Evolutionary conservation across 2,329 filamentous ascomycete species (phyloP), one percentile per base, ranked within the genome.

Genomic region (Rutstroemia sydowiana): DNA sequence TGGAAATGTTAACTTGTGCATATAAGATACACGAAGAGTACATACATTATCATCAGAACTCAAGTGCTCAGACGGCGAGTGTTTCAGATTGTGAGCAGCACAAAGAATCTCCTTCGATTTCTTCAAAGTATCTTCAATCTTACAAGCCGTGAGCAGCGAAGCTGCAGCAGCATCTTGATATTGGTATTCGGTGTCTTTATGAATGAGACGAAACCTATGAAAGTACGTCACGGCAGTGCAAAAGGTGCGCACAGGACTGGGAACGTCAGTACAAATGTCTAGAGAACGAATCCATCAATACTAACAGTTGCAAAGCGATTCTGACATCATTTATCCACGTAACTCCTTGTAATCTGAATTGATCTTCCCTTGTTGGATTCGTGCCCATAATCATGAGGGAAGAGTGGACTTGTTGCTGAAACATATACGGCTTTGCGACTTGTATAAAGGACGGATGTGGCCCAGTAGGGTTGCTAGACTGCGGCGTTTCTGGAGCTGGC

Each of bases 101-200:
- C 89, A 95, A 14, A 97, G 75, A 55, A 98, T 95, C 57, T 98
- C 93, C 53, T 81, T 83, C 3, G 89, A 95, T 73, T 97, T 97
- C 72, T 98, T 98, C 59, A 96, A 79, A 0, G 93, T 98, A 68
- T 98, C 93, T 69, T 98, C 93, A 42, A 95, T 90, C 72, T 98
- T 98, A 75, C 92, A 97, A 2, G 91, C 91, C 2, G 91, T 87
- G 64, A 97, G 92, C 8, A 98, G 74, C 21, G 89, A 86, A 1
- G 93, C 89, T 6, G 93, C 81, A 0, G 92, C 89, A 1, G 89
- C 91, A 66, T 97, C 92, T 68, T 88, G 70, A 58, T 84, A 90
- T 67, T 87, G 87, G 69, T 95, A 95, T 63, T 95, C 90, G 58
- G 75, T 82, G 60, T 91, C 88, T n/a, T 84, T 79, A 64, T 95